Percentiles rank a stretch among this genome's conserved stretches.
Conservation (phyloP, 352 stramenopile species). For the Globisporangium middletonii region DNA sequence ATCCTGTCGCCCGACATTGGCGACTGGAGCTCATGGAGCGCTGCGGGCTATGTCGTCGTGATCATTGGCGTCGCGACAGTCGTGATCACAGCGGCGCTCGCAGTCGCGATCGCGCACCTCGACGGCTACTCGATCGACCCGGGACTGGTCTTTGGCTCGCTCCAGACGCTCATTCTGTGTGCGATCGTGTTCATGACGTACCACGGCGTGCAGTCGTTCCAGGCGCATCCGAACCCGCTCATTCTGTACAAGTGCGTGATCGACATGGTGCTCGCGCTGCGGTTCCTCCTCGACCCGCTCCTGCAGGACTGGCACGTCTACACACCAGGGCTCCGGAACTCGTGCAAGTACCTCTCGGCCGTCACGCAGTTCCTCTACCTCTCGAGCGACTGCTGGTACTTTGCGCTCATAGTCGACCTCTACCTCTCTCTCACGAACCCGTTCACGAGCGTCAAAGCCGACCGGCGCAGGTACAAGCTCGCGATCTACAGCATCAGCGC, state of each 20-base stretch:
- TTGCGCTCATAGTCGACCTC: conserved; percentile 67
- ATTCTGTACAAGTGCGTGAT: conserved; percentile 82
- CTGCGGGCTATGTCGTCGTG: conserved; percentile 37
- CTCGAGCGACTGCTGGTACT: conserved; percentile 79
- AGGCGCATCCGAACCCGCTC: conserved; percentile 75
- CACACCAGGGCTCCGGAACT: conserved; percentile 12
- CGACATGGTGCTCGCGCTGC: conserved; percentile 58
- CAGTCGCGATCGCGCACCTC: conserved; percentile 27
- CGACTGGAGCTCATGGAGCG: conserved; percentile 38
- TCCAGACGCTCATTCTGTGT: conserved; percentile 68
- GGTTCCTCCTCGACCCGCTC: conserved; percentile 69
- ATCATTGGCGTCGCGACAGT: conserved; percentile 34
- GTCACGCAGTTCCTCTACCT: conserved; percentile 78
- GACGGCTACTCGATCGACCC: conserved; percentile 87
- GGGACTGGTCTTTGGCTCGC: conserved; percentile 66
- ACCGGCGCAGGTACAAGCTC: conserved; percentile 55
- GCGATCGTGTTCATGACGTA: conserved; percentile 75
- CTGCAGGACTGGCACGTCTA: conserved; percentile 52
- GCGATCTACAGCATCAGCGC: conserved; percentile 40
- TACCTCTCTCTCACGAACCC: conserved; percentile 79
- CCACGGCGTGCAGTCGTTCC: conserved; percentile 68
- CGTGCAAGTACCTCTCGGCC: conserved; percentile 57
- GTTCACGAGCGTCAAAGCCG: conserved; percentile 75
- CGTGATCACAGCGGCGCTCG: conserved; percentile 29
- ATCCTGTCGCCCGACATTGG: conserved; percentile 44